A percentile compares a stretch with the other conserved stretches of the same genome.
Evolutionary conservation across 2,329 filamentous ascomycete species (phyloP).

Genomic region (Cladosporium sp.): DNA sequence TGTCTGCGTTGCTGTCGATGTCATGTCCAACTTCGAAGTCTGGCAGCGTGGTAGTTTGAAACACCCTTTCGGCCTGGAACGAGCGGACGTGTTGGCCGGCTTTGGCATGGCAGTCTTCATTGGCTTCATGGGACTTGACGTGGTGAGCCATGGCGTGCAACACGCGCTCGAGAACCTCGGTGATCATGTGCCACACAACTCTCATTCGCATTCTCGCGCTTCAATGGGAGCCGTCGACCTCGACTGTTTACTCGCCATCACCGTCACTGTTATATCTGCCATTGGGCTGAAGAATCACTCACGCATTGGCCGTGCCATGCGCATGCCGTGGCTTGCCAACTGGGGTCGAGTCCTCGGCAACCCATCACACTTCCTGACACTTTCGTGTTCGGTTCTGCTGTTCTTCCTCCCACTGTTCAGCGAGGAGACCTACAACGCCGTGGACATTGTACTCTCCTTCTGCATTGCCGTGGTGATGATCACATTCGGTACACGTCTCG

Average conservation of each 20-base stretch:
- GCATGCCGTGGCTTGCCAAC: conserved; percentile 74
- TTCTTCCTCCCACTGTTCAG: conserved; percentile 78
- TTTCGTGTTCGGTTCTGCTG: conserved; percentile 78
- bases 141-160: conserved; percentile 89
- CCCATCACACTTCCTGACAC: conserved; percentile 88
- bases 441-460: conserved; percentile 77
- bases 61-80: conserved; percentile 85
- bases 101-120: conserved; percentile 95
- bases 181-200: conserved; percentile 63
- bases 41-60: conserved; percentile 91
- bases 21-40: conserved; percentile 93
- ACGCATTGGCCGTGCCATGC: conserved; percentile 87
- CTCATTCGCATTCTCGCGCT: conserved; percentile 57
- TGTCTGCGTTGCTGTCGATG: conserved; percentile 86
- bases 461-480: conserved; percentile 87
- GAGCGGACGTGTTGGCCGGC: conserved; percentile 88
- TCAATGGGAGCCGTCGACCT: conserved; percentile 74
- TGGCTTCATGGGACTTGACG: conserved; percentile 94
- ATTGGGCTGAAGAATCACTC: conserved; percentile 86
- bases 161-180: conserved; percentile 78
- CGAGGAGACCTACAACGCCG: conserved; percentile 73
- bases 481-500: conserved; percentile 74
- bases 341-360: conserved; percentile 87
- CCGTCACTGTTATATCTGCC: conserved; percentile 78
- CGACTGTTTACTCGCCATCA: conserved; percentile 75